Base-by-base conservation (phyloP, 2,329 filamentous ascomycete species). In the Fusarium sp. region DNA sequence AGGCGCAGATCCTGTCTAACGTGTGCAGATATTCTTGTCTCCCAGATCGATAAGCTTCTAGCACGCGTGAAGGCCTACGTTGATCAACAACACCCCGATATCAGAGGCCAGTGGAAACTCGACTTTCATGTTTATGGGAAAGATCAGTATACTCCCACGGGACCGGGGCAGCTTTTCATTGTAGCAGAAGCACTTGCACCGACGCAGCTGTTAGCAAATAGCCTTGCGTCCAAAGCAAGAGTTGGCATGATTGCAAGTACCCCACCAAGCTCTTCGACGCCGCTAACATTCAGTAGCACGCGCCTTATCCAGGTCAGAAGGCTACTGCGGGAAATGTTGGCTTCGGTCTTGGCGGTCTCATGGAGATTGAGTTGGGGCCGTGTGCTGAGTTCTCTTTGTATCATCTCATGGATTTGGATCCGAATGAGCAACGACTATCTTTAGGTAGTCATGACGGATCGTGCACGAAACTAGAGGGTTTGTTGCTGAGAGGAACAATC, bases 301-400 rank as follows among this genome's bases (percentile, higher is more conserved):
- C 75, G 0, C 77, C 81, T 0, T 87, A 87, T 53, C 74, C 77
- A 0, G 80, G 80, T 1, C 84, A 87, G 67, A 81, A 82, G n/a
- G 84, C 84, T 0, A 87, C 83, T 0, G 77, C 80, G 0, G 85
- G 85, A 0, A 87, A 87, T 58, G 81, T 87, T 41, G 83, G 80
- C 0, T 75, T 75, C 6, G 74, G 75, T 0, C 71, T 76, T 18
- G 75, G 74, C 0, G 78, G 75, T 0, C 47, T 69, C 3, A 69
- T 75, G 69, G 74, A 76, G 35, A 54, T 76, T 27, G 72, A 75
- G 17, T 23, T 69, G 9, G 74, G 84, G 0, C 77, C 78, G 4
- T 81, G 77, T 58, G 75, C 79, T 10, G 75, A 81, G 45, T 85
- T 85, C 63, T 81, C 74, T 10, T 67, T 85, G 3, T 86, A 85